Evolutionary conservation across 2,329 filamentous ascomycete species (phyloP), one percentile per base, ranked within the genome.

Genomic region (Talaromyces sp.): DNA sequence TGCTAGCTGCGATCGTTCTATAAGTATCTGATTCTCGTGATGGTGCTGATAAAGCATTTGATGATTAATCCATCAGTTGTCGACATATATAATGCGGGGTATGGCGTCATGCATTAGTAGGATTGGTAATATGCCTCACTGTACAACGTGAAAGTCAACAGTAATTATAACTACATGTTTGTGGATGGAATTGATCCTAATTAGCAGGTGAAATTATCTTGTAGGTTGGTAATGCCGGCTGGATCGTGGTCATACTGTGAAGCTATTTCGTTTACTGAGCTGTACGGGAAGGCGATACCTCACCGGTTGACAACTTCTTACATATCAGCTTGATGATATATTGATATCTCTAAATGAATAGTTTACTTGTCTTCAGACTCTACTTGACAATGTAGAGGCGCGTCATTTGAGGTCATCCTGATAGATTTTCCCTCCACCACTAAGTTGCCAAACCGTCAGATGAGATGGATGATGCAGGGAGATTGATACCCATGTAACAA

Each of bases 381-480:
- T 11, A n/a, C 25, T 52, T n/a, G 25, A 5, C 6, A 27, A 49
- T 27, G 22, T 7, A 52, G 49, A 33, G 13, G 17, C 15, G 27
- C 15, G 15, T 33, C 33, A 6, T 33, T 33, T 60, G 57, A 60
- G 57, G 41, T 60, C 39, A 47, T 60, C 57, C 47, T 60, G 41
- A 35, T 60, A 47, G 3, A 15, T 9, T 17, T 60, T 60, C 39
- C 57, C 57, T 60, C 27, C 41, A 37, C 57, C 41, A 35, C 9
- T 6, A 15, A 50, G 25, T 31, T 19, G 47, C 25, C 25, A 33
- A 33, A 50, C 10, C 39, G 22, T 13, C 13, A 7, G 45, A 27
- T 27, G 22, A 19, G 22, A 49, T 27, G 11, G 22, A 47, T 3
- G 19, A 47, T 47, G 19, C 8, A 47, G 19, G 13, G 2, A 41